Evolutionary conservation across 192 early-diverging fungal species (phyloP), one percentile per base, ranked within the genome.

Genomic region (Coemansia aciculifera): DNA sequence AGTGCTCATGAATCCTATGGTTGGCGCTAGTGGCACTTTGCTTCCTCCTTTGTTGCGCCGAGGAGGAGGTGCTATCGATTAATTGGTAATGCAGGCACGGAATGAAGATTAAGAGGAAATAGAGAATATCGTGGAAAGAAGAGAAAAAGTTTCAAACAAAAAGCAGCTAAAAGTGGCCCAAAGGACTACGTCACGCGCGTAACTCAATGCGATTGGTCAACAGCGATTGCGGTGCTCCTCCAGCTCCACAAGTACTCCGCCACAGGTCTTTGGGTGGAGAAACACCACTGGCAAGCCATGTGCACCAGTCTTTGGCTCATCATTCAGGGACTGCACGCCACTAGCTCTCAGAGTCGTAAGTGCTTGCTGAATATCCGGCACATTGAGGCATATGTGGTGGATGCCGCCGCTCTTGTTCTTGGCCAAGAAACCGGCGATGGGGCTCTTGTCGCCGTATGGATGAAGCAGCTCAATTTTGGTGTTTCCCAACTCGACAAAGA

Each of bases 401-500:
- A 94, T 90, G 15, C 93, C 91, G 21, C 93, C 93, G 42, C 78
- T 83, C 68, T 86, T 87, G 80, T 94, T 94, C 73, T 92, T 92
- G 38, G 87, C 87, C 27, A 94, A 73, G 71, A 93, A 94, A 31
- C 87, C 88, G 27, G 85, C 78, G 62, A 94, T 94, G 31, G 93
- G 93, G 40, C 87, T 89, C 64, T 87, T 88, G 9, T 89, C 90
- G 44, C 90, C 91, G 27, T 85, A 84, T 2, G 90, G 90, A 63
- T 90, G 87, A 27, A 94, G 73, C 21, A 94, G 79, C 78, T 94
- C 93, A 43, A 93, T 90, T 81, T 94, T 94, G 46, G 92, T 94
- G 79, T 94, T 93, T 7, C 90, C 92, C 51, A 94, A 82, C 66
- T 91, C 86, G 3, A 94, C 89, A 85, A 94, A 94, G 2, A 94